These are phyloP conservation scores for Calonectria multiphialidica DNA, from an alignment of 2,329 filamentous ascomycete genomes.

Conservation along the genomic window DNA sequence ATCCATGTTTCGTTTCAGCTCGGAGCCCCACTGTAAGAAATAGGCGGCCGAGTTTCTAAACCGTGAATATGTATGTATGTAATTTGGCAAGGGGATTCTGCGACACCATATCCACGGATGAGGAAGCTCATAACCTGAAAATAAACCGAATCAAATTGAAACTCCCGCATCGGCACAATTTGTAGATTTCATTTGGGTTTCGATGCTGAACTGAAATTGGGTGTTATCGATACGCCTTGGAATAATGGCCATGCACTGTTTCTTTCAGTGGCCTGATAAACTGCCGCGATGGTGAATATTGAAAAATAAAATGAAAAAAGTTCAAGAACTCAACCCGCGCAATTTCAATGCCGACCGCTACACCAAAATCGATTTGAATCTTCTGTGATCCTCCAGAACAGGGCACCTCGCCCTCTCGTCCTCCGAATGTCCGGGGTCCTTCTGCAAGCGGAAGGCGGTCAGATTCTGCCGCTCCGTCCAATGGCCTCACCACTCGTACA, in stretches of 20 bases:
- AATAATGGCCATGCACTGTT: background rate
- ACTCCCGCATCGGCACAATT: too few relatives aligned
- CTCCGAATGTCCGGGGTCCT: background rate
- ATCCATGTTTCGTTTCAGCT: background rate
- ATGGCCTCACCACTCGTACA: conserved; percentile 40
- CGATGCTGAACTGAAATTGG: background rate
- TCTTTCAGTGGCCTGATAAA: background rate
- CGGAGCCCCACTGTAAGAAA: background rate
- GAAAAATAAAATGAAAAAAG: too few relatives aligned
- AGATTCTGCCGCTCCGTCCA: conserved; percentile 33
- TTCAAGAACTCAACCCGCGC: background rate
- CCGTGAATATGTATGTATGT: too few relatives aligned
- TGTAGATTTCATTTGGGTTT: background rate
- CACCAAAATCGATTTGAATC: too few relatives aligned
- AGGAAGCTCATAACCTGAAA: background rate
- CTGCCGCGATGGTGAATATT: background rate
- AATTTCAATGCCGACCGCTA: too few relatives aligned
- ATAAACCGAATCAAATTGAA: background rate
- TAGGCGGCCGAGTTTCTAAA: background rate
- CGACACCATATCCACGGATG: too few relatives aligned
- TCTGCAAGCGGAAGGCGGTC: conserved; percentile 36
- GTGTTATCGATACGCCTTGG: background rate
- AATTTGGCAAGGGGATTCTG: too few relatives aligned
- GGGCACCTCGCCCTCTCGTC: background rate
- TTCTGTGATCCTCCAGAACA: background rate